A percentile compares a stretch with the other conserved stretches of the same genome.
Conservation (phyloP, 2,329 filamentous ascomycete genomes). For the Fusarium sp. region DNA sequence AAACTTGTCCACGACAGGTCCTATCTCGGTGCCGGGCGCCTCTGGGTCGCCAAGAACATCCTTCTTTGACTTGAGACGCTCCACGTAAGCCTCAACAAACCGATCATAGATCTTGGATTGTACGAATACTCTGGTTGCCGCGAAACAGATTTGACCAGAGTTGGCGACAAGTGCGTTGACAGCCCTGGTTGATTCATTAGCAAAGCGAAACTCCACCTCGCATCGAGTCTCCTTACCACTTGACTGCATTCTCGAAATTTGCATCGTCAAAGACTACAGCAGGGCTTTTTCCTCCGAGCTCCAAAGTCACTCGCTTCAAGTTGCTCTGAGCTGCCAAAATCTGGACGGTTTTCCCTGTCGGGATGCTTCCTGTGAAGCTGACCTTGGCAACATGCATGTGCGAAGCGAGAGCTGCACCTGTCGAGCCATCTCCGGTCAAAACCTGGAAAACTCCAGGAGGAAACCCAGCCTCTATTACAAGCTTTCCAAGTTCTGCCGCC, state of each 20-base stretch:
- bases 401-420: constrained; percentile 67
- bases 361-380: constrained; percentile 70
- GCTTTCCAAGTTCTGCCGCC: constrained; percentile 55
- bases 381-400: constrained; percentile 71
- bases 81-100: background rate
- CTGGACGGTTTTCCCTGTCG: constrained; percentile 71
- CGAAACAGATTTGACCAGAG: background rate
- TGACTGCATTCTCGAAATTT: no score
- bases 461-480: no score
- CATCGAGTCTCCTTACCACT: no score
- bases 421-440: constrained; percentile 65
- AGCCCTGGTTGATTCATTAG: no score
- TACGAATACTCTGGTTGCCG: background rate
- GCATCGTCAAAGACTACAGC: constrained; percentile 69
- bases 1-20: no score
- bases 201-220: no score
- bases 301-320: constrained; percentile 70
- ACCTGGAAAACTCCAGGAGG: constrained; percentile 66
- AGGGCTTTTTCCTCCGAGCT: constrained; percentile 71
- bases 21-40: no score
- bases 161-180: background rate
- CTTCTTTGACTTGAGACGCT: background rate
- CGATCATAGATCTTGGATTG: no score
- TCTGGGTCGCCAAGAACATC: no score
- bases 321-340: constrained; percentile 60